phyloP scores from a whole-genome alignment of 148 eudicot species.

The Polygonum maritimum region DNA sequence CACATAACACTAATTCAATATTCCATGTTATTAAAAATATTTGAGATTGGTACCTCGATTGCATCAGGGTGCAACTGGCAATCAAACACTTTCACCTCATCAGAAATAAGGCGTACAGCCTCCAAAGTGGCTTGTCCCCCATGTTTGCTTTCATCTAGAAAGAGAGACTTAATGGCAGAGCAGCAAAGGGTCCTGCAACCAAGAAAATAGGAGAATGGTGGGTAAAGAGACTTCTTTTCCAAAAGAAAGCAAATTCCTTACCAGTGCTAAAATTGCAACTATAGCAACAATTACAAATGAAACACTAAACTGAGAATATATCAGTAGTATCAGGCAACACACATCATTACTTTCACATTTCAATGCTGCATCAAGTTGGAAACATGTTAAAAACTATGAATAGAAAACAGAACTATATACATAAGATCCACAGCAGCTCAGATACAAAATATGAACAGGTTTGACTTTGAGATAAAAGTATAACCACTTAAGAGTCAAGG shows the following conservation, averaged over 20 bases:
- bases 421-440: background rate
- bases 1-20: background rate
- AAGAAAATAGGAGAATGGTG: background rate
- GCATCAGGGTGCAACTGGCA: slow-evolving; percentile 88
- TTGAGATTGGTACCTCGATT: slow-evolving; percentile 39
- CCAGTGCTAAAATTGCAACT: background rate
- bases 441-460: background rate
- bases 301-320: background rate
- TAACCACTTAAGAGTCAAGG: background rate
- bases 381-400: background rate
- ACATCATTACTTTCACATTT: background rate
- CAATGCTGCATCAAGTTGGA: background rate
- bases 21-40: background rate
- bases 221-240: background rate
- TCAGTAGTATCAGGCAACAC: background rate
- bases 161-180: slow-evolving; percentile 57
- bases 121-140: slow-evolving; percentile 88
- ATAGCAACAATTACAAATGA: no score
- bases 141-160: slow-evolving; percentile 75
- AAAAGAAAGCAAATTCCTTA: background rate
- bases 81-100: slow-evolving; percentile 56
- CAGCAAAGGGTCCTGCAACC: slow-evolving; percentile 58
- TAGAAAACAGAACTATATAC: background rate
- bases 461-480: background rate
- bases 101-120: slow-evolving; percentile 70